Percentiles rank a stretch among this genome's conserved stretches.
Evolutionary conservation across 2,329 filamentous ascomycete genomes (phyloP).

Genomic region (Coniella lustricola): DNA sequence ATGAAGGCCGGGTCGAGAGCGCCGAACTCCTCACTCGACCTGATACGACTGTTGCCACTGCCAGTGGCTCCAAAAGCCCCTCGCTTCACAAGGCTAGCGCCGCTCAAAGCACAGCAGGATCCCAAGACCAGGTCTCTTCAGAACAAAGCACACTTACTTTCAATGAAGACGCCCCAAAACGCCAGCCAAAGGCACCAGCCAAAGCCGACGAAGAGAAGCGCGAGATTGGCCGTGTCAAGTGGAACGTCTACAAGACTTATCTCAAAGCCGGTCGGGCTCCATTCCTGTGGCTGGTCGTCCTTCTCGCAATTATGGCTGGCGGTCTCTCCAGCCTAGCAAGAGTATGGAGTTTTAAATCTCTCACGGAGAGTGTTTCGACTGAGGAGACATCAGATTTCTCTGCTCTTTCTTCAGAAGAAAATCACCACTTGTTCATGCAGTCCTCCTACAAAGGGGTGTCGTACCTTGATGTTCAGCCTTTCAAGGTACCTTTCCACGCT

Average conservation of each 20-base stretch:
- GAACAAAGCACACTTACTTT: slow-evolving; percentile 9
- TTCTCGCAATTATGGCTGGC: slow-evolving; percentile 18
- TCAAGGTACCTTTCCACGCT: slow-evolving; percentile 5
- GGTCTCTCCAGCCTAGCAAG: slow-evolving; percentile 23
- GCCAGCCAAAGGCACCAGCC: slow-evolving; percentile 15
- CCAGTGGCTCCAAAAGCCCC: slow-evolving; percentile 9
- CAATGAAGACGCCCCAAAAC: slow-evolving; percentile 7
- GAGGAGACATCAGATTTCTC: slow-evolving; percentile 12
- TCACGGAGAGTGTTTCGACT: slow-evolving; percentile 22
- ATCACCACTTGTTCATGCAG: slow-evolving; percentile 12
- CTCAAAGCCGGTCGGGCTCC: slow-evolving; percentile 24
- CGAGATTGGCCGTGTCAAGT: slow-evolving; percentile 28
- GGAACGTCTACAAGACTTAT: slow-evolving; percentile 28
- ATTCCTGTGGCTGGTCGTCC: slow-evolving; percentile 22
- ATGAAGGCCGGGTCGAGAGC: slow-evolving; percentile 22
- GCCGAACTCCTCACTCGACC: slow-evolving; percentile 18
- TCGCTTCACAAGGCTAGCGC: slow-evolving; percentile 14
- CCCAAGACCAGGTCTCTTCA: slow-evolving; percentile 10
- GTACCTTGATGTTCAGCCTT: slow-evolving; percentile 8
- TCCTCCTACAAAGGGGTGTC: slow-evolving; percentile 7
- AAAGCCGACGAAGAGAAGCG: slow-evolving; percentile 23
- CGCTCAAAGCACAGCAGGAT: slow-evolving; percentile 11
- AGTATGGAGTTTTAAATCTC: slow-evolving; percentile 29
- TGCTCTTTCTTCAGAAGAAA: slow-evolving; percentile 9
- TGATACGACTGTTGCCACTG: neutral